Base-by-base conservation (phyloP, 148 eudicot genomes). In the Cornus controversa region DNA sequence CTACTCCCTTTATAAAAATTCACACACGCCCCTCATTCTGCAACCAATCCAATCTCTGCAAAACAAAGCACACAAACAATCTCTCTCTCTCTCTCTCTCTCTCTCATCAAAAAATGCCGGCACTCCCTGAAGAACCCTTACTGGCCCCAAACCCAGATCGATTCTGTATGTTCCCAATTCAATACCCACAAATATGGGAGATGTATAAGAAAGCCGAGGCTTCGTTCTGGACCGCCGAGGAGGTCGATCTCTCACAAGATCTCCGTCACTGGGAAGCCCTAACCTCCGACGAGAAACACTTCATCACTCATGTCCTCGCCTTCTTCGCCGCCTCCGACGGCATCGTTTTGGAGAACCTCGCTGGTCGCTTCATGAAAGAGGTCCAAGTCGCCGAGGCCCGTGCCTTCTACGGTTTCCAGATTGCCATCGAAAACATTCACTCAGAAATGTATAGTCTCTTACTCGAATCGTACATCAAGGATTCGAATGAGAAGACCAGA, bases 161-260 rank as follows among this genome's bases (percentile, higher is more conserved):
- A 0, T 90, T 88, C 87, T 86, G 93, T 20, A 92, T 92, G 96
- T 92, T 92, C 82, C 96, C 96, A 27, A 88, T 92, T 28, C 80
- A 88, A 57, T 92, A 90, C 84, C 96, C 91, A 0, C 87, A 84
- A 54, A 82, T 92, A 47, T 92, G 96, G 96, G 96, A 92, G 66
- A 90, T 92, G 93, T 92, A 92, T 85, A 92, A 92, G 83, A 92
- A 92, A 50, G 96, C 96, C 31, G 91, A 90, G 45, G 96, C 96
- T 3, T 88, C 91, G 0, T 91, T 91, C 78, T 91, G 96, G 96
- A 90, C 95, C 0, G 92, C 92, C 0, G 94, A 89, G 60, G 92
- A 91, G 64, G 94, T 91, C 27, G 94, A 91, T 45, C 73, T 91
- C 5, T 83, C 91, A 0, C 81, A 79, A 14, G 96, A 91, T 62